A percentile compares a stretch with the other conserved stretches of the same genome.
Evolutionary conservation across 176 grass and related monocot species (phyloP).

Genomic region (Elaeis guineensis): DNA sequence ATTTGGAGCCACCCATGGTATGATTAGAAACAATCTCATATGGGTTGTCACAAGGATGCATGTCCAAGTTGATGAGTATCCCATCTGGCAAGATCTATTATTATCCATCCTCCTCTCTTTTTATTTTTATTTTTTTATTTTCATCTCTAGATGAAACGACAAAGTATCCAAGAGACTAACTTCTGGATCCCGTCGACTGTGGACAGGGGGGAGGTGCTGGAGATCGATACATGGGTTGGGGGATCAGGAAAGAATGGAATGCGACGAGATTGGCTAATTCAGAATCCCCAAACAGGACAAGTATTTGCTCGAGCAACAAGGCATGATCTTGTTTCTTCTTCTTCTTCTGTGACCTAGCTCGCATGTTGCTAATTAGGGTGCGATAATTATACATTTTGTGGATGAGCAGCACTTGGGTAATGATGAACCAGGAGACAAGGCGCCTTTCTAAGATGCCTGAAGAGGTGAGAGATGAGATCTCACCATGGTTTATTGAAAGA

Average conservation of each 20-base stretch:
- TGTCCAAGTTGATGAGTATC: slow-evolving; percentile 45
- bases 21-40: slow-evolving; percentile 63
- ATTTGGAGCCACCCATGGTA: slow-evolving; percentile 66
- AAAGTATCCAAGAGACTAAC: too few species aligned
- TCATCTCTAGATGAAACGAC: not conserved
- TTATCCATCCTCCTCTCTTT: too few species aligned
- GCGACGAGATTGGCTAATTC: slow-evolving; percentile 57
- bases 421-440: slow-evolving; percentile 55
- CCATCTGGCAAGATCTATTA: slow-evolving; percentile 35
- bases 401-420: slow-evolving; percentile 46
- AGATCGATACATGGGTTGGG: slow-evolving; percentile 60
- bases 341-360: not conserved
- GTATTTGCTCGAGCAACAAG: slow-evolving; percentile 45
- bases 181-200: too few species aligned
- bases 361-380: too few species aligned
- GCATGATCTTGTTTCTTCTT: not conserved
- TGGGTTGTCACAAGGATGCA: slow-evolving; percentile 78
- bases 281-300: slow-evolving; percentile 16
- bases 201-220: slow-evolving; percentile 56
- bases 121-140: too few species aligned
- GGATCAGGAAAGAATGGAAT: slow-evolving; percentile 63
- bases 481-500: slow-evolving; percentile 42
- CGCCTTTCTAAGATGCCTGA: slow-evolving; percentile 57
- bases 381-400: not conserved
- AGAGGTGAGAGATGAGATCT: slow-evolving; percentile 45